phyloP scores from a whole-genome alignment of 768 basidiomycete genomes.

The Agaricus blazei region DNA sequence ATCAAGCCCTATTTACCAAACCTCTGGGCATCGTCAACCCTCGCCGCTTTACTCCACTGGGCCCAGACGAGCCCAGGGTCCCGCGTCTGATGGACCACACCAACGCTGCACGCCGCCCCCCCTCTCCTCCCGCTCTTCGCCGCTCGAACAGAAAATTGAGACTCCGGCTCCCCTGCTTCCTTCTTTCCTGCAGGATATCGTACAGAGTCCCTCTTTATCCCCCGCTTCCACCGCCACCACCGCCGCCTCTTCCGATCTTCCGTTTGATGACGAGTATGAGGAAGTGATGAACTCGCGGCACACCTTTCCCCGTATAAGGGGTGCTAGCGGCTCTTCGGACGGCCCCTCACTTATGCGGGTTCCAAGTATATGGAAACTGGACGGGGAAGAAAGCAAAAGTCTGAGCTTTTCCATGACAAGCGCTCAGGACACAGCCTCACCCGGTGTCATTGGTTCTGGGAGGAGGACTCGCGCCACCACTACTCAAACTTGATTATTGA shows the following conservation, averaged over 20 bases:
- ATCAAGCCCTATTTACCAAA: constrained; percentile 66
- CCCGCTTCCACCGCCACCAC: constrained; percentile 45
- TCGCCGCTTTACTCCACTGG: constrained; percentile 34
- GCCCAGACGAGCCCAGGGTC: constrained; percentile 11
- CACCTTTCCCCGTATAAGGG: constrained; percentile 23
- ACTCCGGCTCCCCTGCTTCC: constrained; percentile 58
- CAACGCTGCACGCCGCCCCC: constrained; percentile 6
- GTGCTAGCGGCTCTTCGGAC: constrained; percentile 17
- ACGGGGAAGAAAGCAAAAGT: constrained; percentile 63
- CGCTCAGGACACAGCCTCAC: constrained; percentile 23
- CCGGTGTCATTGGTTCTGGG: constrained; percentile 8
- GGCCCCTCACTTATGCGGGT: not conserved
- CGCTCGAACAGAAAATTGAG: constrained; percentile 22
- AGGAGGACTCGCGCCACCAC: not conserved
- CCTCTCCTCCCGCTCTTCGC: constrained; percentile 1
- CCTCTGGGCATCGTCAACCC: constrained; percentile 43
- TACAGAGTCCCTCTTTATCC: constrained; percentile 62
- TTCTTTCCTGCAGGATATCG: constrained; percentile 71
- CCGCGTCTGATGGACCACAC: constrained; percentile 10
- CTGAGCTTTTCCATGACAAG: constrained; percentile 45
- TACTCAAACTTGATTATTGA: not conserved
- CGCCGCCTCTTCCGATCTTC: constrained; percentile 61
- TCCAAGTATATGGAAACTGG: constrained; percentile 66
- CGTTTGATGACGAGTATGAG: constrained; percentile 57
- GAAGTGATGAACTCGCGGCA: constrained; percentile 24